Conservation (phyloP, 2,329 filamentous ascomycete genomes). For the Gaeumannomyces tritici region DNA sequence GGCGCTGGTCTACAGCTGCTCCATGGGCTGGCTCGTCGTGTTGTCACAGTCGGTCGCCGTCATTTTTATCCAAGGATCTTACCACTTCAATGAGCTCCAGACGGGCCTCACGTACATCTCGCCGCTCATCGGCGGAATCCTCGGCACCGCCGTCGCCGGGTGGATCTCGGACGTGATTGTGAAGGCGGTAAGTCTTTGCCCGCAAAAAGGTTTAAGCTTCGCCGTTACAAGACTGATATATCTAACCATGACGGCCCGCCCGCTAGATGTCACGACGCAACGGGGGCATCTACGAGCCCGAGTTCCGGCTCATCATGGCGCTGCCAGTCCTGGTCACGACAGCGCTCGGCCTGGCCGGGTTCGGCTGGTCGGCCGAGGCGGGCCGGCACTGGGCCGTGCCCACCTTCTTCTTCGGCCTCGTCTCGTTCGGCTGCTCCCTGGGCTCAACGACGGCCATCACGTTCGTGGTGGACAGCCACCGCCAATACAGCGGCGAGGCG, state of each 20-base stretch:
- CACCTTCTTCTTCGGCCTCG: conserved; percentile 83
- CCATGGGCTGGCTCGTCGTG: conserved; percentile 91
- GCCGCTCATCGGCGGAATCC: conserved; percentile 77
- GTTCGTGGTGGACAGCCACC: conserved; percentile 87
- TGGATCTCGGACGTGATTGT: conserved; percentile 82
- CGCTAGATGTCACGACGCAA: conserved; percentile 77
- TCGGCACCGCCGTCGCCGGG: conserved; percentile 88
- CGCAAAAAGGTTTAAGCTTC: background rate
- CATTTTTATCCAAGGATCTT: conserved; percentile 64
- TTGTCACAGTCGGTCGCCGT: conserved; percentile 78
- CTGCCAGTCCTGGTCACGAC: conserved; percentile 70
- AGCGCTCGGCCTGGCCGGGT: conserved; percentile 82
- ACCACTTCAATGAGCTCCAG: conserved; percentile 73
- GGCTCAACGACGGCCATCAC: conserved; percentile 89
- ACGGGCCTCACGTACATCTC: conserved; percentile 84
- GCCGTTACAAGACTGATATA: background rate
- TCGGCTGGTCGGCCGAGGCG: conserved; percentile 80
- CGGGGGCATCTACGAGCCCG: conserved; percentile 89
- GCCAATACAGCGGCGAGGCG: conserved; percentile 88
- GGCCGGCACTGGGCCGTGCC: conserved; percentile 81
- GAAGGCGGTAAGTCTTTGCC: background rate
- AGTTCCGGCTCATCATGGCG: conserved; percentile 86
- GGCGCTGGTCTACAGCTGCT: conserved; percentile 72
- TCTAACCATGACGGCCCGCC: conserved; percentile 16
- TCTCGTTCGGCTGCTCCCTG: conserved; percentile 85